A percentile compares a stretch with the other conserved stretches of the same genome.
phyloP scores from a whole-genome alignment of 2,329 filamentous ascomycete species.

The Aureobasidium musti region DNA sequence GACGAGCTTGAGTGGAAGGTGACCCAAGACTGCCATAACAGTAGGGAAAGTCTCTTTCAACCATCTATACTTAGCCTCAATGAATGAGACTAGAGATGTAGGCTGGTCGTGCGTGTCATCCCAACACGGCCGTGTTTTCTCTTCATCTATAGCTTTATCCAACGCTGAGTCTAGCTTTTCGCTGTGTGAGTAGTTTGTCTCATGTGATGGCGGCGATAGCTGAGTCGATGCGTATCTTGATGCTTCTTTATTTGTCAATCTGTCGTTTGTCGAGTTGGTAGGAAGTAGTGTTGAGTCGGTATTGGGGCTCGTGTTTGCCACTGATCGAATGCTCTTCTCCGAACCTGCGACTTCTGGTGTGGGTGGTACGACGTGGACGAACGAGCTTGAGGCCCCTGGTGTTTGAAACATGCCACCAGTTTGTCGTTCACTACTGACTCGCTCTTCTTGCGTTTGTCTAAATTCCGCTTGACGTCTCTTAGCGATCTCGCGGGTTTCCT shows the following conservation, averaged over 20 bases:
- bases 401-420: neutral
- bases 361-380: slow-evolving; percentile 3
- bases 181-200: neutral
- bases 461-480: slow-evolving; percentile 47
- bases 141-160: slow-evolving; percentile 1
- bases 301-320: neutral
- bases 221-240: neutral
- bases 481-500: slow-evolving; percentile 65
- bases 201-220: neutral
- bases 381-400: neutral
- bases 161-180: slow-evolving; percentile 1
- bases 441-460: slow-evolving; percentile 38
- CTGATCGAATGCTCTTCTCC: slow-evolving; percentile 14
- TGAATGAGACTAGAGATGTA: slow-evolving; percentile 57
- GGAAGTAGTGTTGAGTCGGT: neutral
- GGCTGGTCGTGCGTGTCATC: slow-evolving; percentile 23
- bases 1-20: slow-evolving; percentile 67
- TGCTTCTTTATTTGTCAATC: neutral
- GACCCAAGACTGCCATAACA: slow-evolving; percentile 62
- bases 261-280: neutral
- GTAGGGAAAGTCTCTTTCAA: slow-evolving; percentile 71
- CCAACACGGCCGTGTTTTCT: neutral
- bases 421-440: neutral
- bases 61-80: slow-evolving; percentile 56
- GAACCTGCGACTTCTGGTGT: slow-evolving; percentile 1